Conservation (phyloP, 176 grass and related monocot species). For the Elymus sibiricus region DNA sequence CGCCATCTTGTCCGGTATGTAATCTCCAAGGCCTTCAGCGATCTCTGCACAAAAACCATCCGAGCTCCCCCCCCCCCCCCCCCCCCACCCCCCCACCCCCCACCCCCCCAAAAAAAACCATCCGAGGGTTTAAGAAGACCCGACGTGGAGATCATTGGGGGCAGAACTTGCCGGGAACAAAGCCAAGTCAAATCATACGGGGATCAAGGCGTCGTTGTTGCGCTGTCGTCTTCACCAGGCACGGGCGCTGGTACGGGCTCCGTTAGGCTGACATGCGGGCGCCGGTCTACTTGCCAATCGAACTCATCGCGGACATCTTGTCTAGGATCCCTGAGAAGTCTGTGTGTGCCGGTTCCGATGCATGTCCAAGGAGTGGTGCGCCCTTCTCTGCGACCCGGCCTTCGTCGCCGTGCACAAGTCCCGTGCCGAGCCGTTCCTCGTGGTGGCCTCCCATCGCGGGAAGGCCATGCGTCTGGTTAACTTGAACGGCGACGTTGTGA, state of each 20-base stretch:
- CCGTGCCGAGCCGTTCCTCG: neutral
- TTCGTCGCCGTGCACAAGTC: neutral
- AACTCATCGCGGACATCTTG: neutral
- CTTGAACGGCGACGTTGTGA: neutral
- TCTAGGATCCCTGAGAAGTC: neutral
- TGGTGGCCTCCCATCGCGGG: neutral
- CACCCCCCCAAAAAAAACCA: too few relatives aligned
- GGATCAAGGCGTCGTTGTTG: neutral
- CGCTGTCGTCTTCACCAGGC: neutral
- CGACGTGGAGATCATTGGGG: too few relatives aligned
- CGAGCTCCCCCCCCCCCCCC: too few relatives aligned
- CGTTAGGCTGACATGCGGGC: neutral
- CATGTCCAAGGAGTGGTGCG: neutral
- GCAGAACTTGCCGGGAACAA: too few relatives aligned
- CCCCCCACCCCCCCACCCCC: too few relatives aligned
- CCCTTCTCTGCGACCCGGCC: neutral
- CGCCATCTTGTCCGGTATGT: too few relatives aligned
- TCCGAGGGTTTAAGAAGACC: too few relatives aligned
- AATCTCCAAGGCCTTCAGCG: too few relatives aligned
- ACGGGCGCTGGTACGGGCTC: neutral
- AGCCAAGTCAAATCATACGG: neutral
- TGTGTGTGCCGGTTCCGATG: neutral
- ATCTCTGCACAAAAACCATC: too few relatives aligned
- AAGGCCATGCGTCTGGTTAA: neutral
- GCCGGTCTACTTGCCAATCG: neutral